Conservation (phyloP, 768 basidiomycete species). For the Hygrophorus pudorinus region DNA sequence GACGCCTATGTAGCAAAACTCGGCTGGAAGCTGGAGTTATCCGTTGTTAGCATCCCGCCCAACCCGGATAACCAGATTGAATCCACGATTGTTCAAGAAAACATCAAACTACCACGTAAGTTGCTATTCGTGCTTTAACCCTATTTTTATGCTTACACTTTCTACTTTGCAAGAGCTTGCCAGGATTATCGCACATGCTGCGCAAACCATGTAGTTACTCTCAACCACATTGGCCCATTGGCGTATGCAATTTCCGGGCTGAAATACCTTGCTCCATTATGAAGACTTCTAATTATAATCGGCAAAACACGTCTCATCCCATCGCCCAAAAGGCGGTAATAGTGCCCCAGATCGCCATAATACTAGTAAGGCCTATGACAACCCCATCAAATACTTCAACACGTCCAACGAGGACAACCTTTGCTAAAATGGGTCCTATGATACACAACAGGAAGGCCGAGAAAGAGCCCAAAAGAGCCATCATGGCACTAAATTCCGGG, state of each 20-base stretch:
- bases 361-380: slow-evolving; percentile 38
- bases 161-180: slow-evolving; percentile 44
- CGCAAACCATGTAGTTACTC: slow-evolving; percentile 32
- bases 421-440: slow-evolving; percentile 68
- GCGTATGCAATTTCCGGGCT: too few relatives aligned
- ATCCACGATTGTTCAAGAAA: slow-evolving; percentile 77
- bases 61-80: slow-evolving; percentile 87
- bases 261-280: slow-evolving; percentile 1
- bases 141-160: neutral
- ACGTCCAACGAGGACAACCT: slow-evolving; percentile 44
- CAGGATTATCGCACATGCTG: slow-evolving; percentile 68
- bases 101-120: slow-evolving; percentile 73
- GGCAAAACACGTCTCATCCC: slow-evolving; percentile 10
- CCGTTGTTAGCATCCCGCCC: slow-evolving; percentile 59
- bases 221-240: slow-evolving; percentile 10
- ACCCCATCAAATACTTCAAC: slow-evolving; percentile 42
- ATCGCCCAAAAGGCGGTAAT: slow-evolving; percentile 45
- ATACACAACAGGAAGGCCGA: slow-evolving; percentile 70
- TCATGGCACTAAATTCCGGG: slow-evolving; percentile 72
- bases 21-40: slow-evolving; percentile 54
- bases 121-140: slow-evolving; percentile 9
- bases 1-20: slow-evolving; percentile 50
- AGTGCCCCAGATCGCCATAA: slow-evolving; percentile 78
- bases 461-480: slow-evolving; percentile 91
- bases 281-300: slow-evolving; percentile 6